Evolutionary conservation across 1,284 basidiomycete genomes (phyloP).

Genomic region (Cryptococcus sp.): DNA sequence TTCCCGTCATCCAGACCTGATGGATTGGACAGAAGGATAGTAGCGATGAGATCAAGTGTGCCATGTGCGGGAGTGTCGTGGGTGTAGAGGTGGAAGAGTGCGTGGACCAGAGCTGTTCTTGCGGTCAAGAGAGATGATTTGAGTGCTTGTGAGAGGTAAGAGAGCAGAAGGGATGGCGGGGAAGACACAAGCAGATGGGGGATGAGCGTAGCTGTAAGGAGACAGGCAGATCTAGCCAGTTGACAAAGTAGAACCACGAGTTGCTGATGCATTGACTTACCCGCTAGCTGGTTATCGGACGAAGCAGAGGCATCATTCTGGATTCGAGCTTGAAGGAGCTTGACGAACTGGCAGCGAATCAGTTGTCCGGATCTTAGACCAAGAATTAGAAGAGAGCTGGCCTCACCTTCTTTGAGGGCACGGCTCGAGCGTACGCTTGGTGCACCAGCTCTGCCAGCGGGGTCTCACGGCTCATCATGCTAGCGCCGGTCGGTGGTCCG

Average conservation of each 20-base stretch:
- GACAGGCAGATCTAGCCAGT: not conserved
- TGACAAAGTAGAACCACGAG: slow-evolving; percentile 17
- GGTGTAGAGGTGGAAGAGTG: slow-evolving; percentile 28
- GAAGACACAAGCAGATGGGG: slow-evolving; percentile 22
- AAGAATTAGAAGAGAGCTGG: no score
- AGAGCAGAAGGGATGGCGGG: slow-evolving; percentile 33
- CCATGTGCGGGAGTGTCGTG: slow-evolving; percentile 11
- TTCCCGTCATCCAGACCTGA: slow-evolving; percentile 21
- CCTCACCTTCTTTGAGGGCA: slow-evolving; percentile 17
- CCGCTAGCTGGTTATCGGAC: slow-evolving; percentile 3
- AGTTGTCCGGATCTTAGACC: not conserved
- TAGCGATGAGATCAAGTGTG: slow-evolving; percentile 24
- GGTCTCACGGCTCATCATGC: slow-evolving; percentile 18
- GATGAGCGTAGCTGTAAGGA: slow-evolving; percentile 29
- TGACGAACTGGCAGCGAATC: slow-evolving; percentile 19
- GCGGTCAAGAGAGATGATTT: slow-evolving; percentile 20
- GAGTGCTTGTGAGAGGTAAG: slow-evolving; percentile 37
- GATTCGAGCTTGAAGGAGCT: slow-evolving; percentile 17
- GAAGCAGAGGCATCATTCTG: not conserved
- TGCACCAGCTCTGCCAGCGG: slow-evolving; percentile 15
- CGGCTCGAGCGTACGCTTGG: slow-evolving; percentile 21
- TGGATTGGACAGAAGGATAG: slow-evolving; percentile 21
- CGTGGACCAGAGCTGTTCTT: slow-evolving; percentile 25
- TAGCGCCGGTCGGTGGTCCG: not conserved
- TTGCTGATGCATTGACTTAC: slow-evolving; percentile 6